Conservation (phyloP, 441 rosid genomes). For the Aleurites moluccanus region DNA sequence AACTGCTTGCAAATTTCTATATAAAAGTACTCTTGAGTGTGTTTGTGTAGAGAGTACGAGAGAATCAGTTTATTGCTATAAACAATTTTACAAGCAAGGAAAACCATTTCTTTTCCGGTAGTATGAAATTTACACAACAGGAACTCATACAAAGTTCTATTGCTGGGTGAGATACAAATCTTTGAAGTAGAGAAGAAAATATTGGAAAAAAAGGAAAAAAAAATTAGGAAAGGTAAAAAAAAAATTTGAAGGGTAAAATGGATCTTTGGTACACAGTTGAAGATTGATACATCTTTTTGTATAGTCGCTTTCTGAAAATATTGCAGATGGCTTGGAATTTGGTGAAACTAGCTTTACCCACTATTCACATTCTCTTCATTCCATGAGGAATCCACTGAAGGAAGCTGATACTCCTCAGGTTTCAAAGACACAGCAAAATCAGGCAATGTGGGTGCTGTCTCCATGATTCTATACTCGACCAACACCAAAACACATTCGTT, state of each 20-base stretch:
- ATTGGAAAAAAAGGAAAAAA: not conserved
- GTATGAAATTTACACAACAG: slow-evolving; percentile 19
- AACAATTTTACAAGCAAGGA: slow-evolving; percentile 16
- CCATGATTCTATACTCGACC: slow-evolving; percentile 58
- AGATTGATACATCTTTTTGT: slow-evolving; percentile 23
- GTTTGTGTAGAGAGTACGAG: too few relatives aligned
- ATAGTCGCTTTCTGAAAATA: slow-evolving; percentile 10
- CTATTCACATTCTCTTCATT: slow-evolving; percentile 43
- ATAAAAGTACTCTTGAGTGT: too few relatives aligned
- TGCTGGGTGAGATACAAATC: slow-evolving; percentile 6
- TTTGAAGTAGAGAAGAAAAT: not conserved
- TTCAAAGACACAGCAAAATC: slow-evolving; percentile 92
- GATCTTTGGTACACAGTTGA: slow-evolving; percentile 16
- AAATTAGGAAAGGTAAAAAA: too few relatives aligned
- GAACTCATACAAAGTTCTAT: slow-evolving; percentile 16
- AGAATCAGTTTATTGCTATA: slow-evolving; percentile 12
- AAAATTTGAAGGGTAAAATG: too few relatives aligned
- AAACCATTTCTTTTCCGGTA: slow-evolving; percentile 14
- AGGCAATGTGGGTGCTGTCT: slow-evolving; percentile 92
- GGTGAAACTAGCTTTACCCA: slow-evolving; percentile 31
- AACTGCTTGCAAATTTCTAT: not conserved
- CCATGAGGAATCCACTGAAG: slow-evolving; percentile 64
- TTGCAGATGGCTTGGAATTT: slow-evolving; percentile 23
- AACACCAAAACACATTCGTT: slow-evolving; percentile 4
- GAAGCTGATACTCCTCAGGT: slow-evolving; percentile 91